Conservation (phyloP, 495 filamentous ascomycete species). For the Neurospora sp. region DNA sequence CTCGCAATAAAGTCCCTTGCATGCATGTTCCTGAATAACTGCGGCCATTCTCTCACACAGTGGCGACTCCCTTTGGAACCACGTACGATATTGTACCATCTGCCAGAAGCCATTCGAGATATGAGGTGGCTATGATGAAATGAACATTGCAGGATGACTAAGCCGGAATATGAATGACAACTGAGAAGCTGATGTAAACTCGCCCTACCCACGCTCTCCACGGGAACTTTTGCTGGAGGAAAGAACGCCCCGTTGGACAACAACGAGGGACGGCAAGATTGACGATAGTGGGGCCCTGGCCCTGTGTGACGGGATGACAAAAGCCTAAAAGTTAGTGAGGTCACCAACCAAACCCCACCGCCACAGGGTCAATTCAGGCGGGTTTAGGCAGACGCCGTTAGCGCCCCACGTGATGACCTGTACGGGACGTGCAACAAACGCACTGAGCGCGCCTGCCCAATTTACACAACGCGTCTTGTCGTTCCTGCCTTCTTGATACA, state of each 20-base stretch:
- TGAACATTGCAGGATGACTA: not conserved
- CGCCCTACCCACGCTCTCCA: not conserved
- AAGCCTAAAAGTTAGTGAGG: not conserved
- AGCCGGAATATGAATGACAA: not conserved
- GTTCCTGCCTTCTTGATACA: not conserved
- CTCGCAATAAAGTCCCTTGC: not conserved
- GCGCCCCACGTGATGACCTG: conserved; percentile 18
- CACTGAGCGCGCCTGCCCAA: not conserved
- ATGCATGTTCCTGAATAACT: not conserved
- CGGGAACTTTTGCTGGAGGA: not conserved
- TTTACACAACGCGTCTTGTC: not conserved
- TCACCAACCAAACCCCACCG: not conserved
- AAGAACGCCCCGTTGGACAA: not conserved
- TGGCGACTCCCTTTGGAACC: not conserved
- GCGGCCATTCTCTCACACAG: not conserved
- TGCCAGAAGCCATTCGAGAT: not conserved
- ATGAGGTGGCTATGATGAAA: not conserved
- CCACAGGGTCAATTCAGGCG: not conserved
- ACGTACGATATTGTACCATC: not conserved
- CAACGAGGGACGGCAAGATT: not conserved
- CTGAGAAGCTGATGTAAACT: not conserved
- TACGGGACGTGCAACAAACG: conserved; percentile 4
- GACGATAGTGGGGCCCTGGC: not conserved
- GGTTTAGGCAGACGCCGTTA: not conserved
- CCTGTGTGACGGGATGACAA: not conserved